Percentiles rank a stretch among this genome's conserved stretches.
These are phyloP conservation scores for Neolentinus lepideus DNA, from an alignment of 1,284 basidiomycete species.

Conservation along the genomic window DNA sequence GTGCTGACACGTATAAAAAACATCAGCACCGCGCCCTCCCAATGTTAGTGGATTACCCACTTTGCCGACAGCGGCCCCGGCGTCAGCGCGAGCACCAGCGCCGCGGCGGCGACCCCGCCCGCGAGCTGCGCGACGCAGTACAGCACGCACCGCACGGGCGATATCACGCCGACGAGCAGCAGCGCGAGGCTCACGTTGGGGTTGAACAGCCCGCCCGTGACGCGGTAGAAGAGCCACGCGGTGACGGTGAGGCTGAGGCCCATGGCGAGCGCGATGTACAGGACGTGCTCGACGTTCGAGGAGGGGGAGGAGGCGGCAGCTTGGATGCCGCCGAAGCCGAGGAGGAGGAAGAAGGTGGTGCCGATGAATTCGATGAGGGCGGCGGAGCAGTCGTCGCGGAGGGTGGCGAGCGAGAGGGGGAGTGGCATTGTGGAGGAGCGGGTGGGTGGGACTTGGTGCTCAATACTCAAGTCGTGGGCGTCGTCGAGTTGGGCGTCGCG, in stretches of 20 bases:
- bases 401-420: conserved; percentile 6
- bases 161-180: conserved; percentile 44
- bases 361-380: conserved; percentile 40
- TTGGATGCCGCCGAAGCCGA: conserved; percentile 47
- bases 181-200: conserved; percentile 52
- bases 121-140: conserved; percentile 46
- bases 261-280: conserved; percentile 49
- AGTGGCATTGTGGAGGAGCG: background rate
- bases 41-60: conserved; percentile 20
- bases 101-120: conserved; percentile 49
- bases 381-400: conserved; percentile 26
- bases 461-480: no score
- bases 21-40: no score
- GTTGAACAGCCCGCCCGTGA: conserved; percentile 58
- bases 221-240: conserved; percentile 62
- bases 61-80: conserved; percentile 42
- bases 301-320: conserved; percentile 28
- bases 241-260: conserved; percentile 53
- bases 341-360: conserved; percentile 40
- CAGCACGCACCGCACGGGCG: conserved; percentile 46
- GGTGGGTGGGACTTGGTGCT: no score
- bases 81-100: conserved; percentile 42
- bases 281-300: conserved; percentile 27
- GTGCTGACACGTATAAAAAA: conserved; percentile 31
- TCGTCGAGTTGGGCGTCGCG: no score